Evolutionary conservation across 2,329 filamentous ascomycete species (phyloP), one percentile per base, ranked within the genome.

Genomic region (Dissoconium aciculare): DNA sequence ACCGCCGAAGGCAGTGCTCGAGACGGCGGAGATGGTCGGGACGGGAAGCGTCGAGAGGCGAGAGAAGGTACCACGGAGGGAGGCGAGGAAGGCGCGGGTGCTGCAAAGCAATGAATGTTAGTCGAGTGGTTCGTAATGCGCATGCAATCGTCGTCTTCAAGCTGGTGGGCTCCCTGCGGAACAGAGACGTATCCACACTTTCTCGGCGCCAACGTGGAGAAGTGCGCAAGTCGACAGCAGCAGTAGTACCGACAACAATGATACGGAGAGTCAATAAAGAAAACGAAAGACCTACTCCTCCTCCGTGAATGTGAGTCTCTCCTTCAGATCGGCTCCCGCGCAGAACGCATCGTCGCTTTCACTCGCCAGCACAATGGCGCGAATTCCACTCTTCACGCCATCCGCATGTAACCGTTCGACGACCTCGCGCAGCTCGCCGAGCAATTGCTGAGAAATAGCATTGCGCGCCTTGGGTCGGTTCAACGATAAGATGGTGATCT

Each of bases 311-410:
- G 66, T 70, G 35, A 69, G 68, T 15, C 87, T 65, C 63, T 94
- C 87, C 53, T 94, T 95, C 47, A 98, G 59, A 52, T 98, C 89
- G 3, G 89, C 89, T 21, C 89, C 89, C 0, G 89, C 83, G 56
- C 89, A 98, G 56, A 98, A 98, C 46, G 75, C 78, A 14, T 71
- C 66, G 45, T 94, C 82, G n/a, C 82, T 69, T 24, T 82, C 81
- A 49, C 81, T 91, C 8, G 82, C 79, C 11, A 98, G 47, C 24
- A 98, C 71, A 43, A 98, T 55, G 2, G 81, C 87, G 41, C 89
- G 64, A 11, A 85, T 94, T 17, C 63, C 56, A 3, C 69, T 69
- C 14, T 56, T 57, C 4, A 63, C 64, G 3, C 60, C 60, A 46
- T 76, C 69, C 11, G 36, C 36, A 33, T 78, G 71, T 27, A 95